These are phyloP conservation scores for Phytophthora capsici DNA, from an alignment of 352 stramenopile genomes.

Conservation along the genomic window DNA sequence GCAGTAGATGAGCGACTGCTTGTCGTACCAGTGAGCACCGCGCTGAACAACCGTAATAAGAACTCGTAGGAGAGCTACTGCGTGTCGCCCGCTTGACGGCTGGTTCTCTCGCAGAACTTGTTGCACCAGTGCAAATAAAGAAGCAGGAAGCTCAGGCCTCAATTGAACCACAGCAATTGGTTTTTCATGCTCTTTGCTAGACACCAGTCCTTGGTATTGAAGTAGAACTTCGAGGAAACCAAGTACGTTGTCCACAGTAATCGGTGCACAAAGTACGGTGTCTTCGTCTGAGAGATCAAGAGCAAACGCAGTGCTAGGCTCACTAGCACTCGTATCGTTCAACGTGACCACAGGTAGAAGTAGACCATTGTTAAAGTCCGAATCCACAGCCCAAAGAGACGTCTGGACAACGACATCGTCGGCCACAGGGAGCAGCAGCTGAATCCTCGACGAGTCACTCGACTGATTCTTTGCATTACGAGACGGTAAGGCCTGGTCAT, in stretches of 20 bases:
- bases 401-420: slow-evolving; percentile 70
- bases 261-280: slow-evolving; percentile 67
- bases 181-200: slow-evolving; percentile 2
- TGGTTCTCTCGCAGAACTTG: slow-evolving; percentile 74
- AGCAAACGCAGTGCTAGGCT: slow-evolving; percentile 50
- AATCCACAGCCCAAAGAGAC: slow-evolving; percentile 72
- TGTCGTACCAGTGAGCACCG: slow-evolving; percentile 75
- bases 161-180: slow-evolving; percentile 29
- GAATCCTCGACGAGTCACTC: slow-evolving; percentile 28
- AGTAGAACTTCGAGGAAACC: slow-evolving; percentile 72
- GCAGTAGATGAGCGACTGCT: slow-evolving; percentile 77
- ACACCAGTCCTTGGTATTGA: slow-evolving; percentile 43
- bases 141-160: slow-evolving; percentile 60
- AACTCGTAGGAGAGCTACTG: slow-evolving; percentile 67
- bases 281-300: slow-evolving; percentile 80
- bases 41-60: slow-evolving; percentile 72
- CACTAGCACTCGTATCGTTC: slow-evolving; percentile 41
- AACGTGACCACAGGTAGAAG: slow-evolving; percentile 77
- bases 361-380: slow-evolving; percentile 58
- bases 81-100: slow-evolving; percentile 52
- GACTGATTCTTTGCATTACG: slow-evolving; percentile 47
- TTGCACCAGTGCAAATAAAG: slow-evolving; percentile 78
- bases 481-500: slow-evolving; percentile 11
- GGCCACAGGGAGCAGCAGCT: slow-evolving; percentile 30
- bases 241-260: slow-evolving; percentile 68